phyloP scores from a whole-genome alignment of 2,329 filamentous ascomycete species.

The Diaporthe capsici region DNA sequence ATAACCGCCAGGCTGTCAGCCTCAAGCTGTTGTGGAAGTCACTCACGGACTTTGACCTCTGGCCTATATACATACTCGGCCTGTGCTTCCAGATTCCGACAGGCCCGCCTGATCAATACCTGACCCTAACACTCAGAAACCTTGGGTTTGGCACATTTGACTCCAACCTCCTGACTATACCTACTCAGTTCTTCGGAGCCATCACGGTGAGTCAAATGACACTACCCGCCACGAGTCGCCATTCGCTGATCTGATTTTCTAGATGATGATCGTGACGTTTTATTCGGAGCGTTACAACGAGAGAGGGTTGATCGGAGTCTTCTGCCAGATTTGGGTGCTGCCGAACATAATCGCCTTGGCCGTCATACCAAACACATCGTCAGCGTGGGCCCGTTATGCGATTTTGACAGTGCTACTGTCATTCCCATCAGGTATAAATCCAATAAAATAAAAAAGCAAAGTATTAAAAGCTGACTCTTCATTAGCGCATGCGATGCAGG shows the following conservation, averaged over 20 bases:
- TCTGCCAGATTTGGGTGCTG: background rate
- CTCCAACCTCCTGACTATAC: constrained; percentile 70
- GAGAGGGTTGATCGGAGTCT: constrained; percentile 3
- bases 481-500: constrained; percentile 4
- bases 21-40: constrained; percentile 61
- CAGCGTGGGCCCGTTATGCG: background rate
- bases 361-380: constrained; percentile 5
- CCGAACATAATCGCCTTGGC: constrained; percentile 11
- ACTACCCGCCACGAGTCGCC: constrained; percentile 53
- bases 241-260: constrained; percentile 39
- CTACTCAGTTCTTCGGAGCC: constrained; percentile 53
- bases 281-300: constrained; percentile 6
- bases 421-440: background rate
- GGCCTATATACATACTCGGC: constrained; percentile 68
- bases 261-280: constrained; percentile 11
- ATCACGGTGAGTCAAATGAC: constrained; percentile 40
- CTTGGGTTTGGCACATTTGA: constrained; percentile 67
- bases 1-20: constrained; percentile 69
- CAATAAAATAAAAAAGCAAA: too few species aligned
- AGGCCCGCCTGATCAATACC: constrained; percentile 61
- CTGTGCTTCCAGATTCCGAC: constrained; percentile 63
- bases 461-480: background rate
- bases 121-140: constrained; percentile 66
- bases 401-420: background rate
- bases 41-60: constrained; percentile 69